A percentile compares a stretch with the other conserved stretches of the same genome.
Evolutionary conservation across 257 asterid species (phyloP).

Genomic region (Echium plantagineum): DNA sequence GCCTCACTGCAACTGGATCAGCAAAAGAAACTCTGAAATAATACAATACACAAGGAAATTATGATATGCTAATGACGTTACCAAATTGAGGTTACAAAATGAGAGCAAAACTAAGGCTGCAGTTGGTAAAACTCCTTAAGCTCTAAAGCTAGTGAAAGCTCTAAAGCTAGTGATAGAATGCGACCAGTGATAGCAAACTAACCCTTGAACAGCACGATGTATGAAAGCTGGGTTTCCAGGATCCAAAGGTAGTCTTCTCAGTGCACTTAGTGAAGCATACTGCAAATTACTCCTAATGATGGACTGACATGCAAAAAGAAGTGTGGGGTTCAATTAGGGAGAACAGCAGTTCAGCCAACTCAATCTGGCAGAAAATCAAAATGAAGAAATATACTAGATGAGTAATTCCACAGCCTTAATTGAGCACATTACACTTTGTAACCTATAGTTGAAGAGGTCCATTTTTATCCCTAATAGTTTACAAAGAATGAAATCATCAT

Average conservation of each 20-base stretch:
- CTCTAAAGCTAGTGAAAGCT: too few relatives aligned
- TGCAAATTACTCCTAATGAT: slow-evolving; percentile 90
- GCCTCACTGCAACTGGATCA: slow-evolving; percentile 96
- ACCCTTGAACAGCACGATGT: slow-evolving; percentile 98
- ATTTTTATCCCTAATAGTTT: too few relatives aligned
- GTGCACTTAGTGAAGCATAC: slow-evolving; percentile 94
- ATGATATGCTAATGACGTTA: not conserved
- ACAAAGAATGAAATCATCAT: not conserved
- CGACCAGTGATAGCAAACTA: slow-evolving; percentile 21
- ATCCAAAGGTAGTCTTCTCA: slow-evolving; percentile 98
- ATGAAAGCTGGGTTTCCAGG: slow-evolving; percentile 94
- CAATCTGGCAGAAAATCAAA: not conserved
- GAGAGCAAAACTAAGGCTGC: not conserved
- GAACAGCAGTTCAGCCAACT: not conserved
- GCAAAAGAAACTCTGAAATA: slow-evolving; percentile 76
- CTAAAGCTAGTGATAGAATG: slow-evolving; percentile 1
- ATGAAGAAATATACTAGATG: not conserved
- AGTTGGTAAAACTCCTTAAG: not conserved
- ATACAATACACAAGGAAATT: slow-evolving; percentile 4
- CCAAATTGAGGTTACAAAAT: not conserved
- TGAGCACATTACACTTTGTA: too few relatives aligned
- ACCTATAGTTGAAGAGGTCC: not conserved
- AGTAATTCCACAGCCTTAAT: not conserved
- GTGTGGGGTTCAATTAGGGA: not conserved
- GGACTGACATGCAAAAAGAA: slow-evolving; percentile 37